Conservation (phyloP, 352 stramenopile genomes). For the Hyaloperonospora brassicae region DNA sequence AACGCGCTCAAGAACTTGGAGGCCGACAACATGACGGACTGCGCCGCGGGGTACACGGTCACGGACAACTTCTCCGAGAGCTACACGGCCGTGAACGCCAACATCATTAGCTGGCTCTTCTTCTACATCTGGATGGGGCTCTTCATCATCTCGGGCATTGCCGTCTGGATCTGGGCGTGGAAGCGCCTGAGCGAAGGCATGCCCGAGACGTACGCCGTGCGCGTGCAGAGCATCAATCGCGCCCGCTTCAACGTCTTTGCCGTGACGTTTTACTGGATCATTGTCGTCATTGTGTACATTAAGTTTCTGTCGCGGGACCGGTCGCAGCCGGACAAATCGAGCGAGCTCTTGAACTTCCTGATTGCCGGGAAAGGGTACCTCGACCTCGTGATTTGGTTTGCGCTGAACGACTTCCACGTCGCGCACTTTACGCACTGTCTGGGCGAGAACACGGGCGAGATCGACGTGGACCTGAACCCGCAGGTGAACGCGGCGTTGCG, state of each 20-base stretch:
- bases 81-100: slow-evolving; percentile 76
- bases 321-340: slow-evolving; percentile 44
- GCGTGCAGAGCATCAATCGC: slow-evolving; percentile 81
- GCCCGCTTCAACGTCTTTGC: slow-evolving; percentile 83
- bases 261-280: slow-evolving; percentile 85
- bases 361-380: slow-evolving; percentile 83
- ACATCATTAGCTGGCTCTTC: slow-evolving; percentile 82
- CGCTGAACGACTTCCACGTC: slow-evolving; percentile 80
- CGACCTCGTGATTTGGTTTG: slow-evolving; percentile 86
- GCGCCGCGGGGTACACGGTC: slow-evolving; percentile 26
- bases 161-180: slow-evolving; percentile 80
- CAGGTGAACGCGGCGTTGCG: slow-evolving; percentile 84
- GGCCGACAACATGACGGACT: slow-evolving; percentile 27
- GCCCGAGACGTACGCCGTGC: slow-evolving; percentile 79
- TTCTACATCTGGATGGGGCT: slow-evolving; percentile 85
- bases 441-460: slow-evolving; percentile 42
- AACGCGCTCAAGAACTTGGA: slow-evolving; percentile 68
- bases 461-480: slow-evolving; percentile 78
- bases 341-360: slow-evolving; percentile 79
- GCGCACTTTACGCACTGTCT: slow-evolving; percentile 67
- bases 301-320: slow-evolving; percentile 63
- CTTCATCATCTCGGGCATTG: slow-evolving; percentile 76
- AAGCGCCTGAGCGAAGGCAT: slow-evolving; percentile 82
- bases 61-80: slow-evolving; percentile 57
- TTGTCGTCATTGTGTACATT: slow-evolving; percentile 73